phyloP scores from a whole-genome alignment of 345 rosid species.

The Hevea brasiliensis region DNA sequence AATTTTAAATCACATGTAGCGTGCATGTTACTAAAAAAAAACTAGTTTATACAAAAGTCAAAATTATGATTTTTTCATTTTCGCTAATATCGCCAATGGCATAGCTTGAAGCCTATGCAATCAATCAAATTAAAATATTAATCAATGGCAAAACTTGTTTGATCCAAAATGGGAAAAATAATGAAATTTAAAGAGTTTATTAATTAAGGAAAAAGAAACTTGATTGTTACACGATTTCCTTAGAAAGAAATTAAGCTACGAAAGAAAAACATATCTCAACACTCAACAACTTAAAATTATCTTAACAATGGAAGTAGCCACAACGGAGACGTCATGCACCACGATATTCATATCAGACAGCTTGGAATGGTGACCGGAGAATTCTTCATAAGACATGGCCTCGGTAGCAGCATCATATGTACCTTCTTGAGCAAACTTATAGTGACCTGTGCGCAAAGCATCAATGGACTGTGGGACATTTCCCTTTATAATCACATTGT shows the following conservation, averaged over 20 bases:
- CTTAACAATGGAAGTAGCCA: conserved; percentile 29
- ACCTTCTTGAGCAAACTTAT: conserved; percentile 27
- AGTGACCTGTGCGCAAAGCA: conserved; percentile 21
- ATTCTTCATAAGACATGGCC: conserved; percentile 35
- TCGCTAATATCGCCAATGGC: no score
- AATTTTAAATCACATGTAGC: no score
- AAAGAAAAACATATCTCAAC: not conserved
- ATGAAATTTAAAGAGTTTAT: no score
- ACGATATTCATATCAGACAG: conserved; percentile 24
- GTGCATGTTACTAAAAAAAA: no score
- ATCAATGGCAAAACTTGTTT: no score
- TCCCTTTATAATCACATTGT: conserved; percentile 17
- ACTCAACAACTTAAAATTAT: not conserved
- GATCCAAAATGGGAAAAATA: no score
- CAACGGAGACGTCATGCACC: conserved; percentile 31
- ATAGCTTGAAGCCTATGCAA: no score
- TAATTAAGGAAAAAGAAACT: no score
- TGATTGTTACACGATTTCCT: no score
- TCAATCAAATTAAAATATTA: no score
- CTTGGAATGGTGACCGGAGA: conserved; percentile 14
- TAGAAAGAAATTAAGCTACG: not conserved
- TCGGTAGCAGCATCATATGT: conserved; percentile 26
- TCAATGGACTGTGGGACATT: conserved; percentile 20
- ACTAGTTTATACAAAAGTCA: no score
- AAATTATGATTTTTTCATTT: no score